Evolutionary conservation across 495 filamentous ascomycete genomes (phyloP).

Genomic region (Pyronema omphalodes): DNA sequence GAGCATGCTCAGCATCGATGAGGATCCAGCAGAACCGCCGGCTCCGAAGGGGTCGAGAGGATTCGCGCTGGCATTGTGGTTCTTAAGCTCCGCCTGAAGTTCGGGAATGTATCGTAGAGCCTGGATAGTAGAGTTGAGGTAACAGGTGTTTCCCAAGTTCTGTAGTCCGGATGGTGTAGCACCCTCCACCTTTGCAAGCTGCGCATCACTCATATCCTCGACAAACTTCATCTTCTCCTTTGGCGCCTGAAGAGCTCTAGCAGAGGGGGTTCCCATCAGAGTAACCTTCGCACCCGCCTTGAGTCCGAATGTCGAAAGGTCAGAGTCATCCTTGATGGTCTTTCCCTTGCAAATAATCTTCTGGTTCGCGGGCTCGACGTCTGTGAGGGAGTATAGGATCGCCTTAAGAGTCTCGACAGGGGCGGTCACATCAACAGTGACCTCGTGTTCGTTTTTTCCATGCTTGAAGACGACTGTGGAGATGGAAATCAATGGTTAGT

Average conservation of each 20-base stretch:
- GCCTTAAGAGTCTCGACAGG: slow-evolving; percentile 87
- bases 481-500: slow-evolving; percentile 21
- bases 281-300: slow-evolving; percentile 78
- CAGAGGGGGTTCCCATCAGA: slow-evolving; percentile 87
- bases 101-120: slow-evolving; percentile 77
- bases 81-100: slow-evolving; percentile 58
- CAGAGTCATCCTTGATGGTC: slow-evolving; percentile 86
- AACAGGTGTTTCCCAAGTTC: slow-evolving; percentile 95
- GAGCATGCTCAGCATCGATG: slow-evolving; percentile 31
- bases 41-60: slow-evolving; percentile 18
- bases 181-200: slow-evolving; percentile 61
- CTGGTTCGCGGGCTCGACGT: slow-evolving; percentile 88
- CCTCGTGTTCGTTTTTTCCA: slow-evolving; percentile 78
- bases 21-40: slow-evolving; percentile 19
- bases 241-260: slow-evolving; percentile 43
- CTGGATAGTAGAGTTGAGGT: slow-evolving; percentile 92
- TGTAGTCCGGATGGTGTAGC: slow-evolving; percentile 77
- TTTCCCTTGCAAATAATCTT: slow-evolving; percentile 89
- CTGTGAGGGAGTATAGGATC: slow-evolving; percentile 85
- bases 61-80: slow-evolving; percentile 23
- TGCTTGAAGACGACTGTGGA: slow-evolving; percentile 77
- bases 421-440: slow-evolving; percentile 70
- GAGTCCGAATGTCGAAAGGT: slow-evolving; percentile 60
- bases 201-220: slow-evolving; percentile 95
- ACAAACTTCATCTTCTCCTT: slow-evolving; percentile 72